Evolutionary conservation across 768 basidiomycete species (phyloP).

Genomic region (Porphyrellus cyaneotinctus): DNA sequence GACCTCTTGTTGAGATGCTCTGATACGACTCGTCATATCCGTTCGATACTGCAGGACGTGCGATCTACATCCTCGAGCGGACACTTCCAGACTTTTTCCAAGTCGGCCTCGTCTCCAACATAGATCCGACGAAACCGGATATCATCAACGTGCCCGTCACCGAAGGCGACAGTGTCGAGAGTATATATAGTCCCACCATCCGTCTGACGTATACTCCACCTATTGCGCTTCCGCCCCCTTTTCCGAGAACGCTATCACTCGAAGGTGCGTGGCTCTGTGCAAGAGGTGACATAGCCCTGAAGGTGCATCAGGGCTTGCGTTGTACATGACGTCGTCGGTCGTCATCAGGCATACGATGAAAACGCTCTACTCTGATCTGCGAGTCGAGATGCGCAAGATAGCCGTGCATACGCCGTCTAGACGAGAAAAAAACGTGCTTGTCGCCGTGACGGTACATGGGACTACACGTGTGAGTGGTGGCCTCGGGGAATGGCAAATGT

Average conservation of each 20-base stretch:
- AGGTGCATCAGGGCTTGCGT: slow-evolving; percentile 50
- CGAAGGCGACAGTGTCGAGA: slow-evolving; percentile 37
- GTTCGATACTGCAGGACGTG: slow-evolving; percentile 48
- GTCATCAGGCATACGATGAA: slow-evolving; percentile 72
- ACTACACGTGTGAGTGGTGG: slow-evolving; percentile 60
- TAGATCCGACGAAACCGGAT: slow-evolving; percentile 44
- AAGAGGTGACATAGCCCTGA: not conserved
- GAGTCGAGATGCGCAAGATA: slow-evolving; percentile 52
- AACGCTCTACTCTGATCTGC: slow-evolving; percentile 66
- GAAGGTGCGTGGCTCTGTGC: slow-evolving; percentile 50
- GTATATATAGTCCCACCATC: slow-evolving; percentile 58
- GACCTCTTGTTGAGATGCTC: slow-evolving; percentile 17
- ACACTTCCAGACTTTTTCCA: slow-evolving; percentile 73
- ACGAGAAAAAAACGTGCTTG: slow-evolving; percentile 56
- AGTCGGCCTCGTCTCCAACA: slow-evolving; percentile 55
- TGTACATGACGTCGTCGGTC: slow-evolving; percentile 68
- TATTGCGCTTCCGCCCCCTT: slow-evolving; percentile 57
- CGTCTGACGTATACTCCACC: slow-evolving; percentile 69
- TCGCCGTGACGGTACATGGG: slow-evolving; percentile 56
- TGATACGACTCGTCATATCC: slow-evolving; percentile 28
- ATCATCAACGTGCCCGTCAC: slow-evolving; percentile 21
- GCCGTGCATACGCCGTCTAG: slow-evolving; percentile 24
- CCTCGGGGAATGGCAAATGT: slow-evolving; percentile 71
- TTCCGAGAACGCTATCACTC: slow-evolving; percentile 63
- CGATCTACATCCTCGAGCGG: slow-evolving; percentile 60